A percentile compares a stretch with the other conserved stretches of the same genome.
phyloP scores from a whole-genome alignment of 768 basidiomycete species.

The Udeniomyces megalosporus region DNA sequence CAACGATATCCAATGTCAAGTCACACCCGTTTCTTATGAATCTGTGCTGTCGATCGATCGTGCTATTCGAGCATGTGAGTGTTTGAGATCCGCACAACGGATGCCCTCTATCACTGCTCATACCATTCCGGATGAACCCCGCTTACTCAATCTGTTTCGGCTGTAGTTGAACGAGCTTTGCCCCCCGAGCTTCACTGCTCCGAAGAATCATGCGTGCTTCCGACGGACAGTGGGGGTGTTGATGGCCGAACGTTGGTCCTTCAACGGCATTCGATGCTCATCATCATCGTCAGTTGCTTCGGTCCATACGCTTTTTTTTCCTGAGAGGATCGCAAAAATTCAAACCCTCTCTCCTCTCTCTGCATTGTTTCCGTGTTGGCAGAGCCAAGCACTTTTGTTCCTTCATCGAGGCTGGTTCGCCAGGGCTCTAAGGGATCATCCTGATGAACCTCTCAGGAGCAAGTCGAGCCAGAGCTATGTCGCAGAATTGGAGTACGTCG shows the following conservation, averaged over 20 bases:
- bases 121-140: no score
- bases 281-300: slow-evolving; percentile 2
- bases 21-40: not conserved
- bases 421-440: slow-evolving; percentile 9
- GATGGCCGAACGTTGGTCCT: not conserved
- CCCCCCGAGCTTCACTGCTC: slow-evolving; percentile 6
- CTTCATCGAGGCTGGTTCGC: slow-evolving; percentile 13
- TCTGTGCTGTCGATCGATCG: slow-evolving; percentile 6
- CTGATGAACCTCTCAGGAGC: slow-evolving; percentile 7
- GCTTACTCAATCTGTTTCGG: no score
- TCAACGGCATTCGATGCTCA: slow-evolving; percentile 10
- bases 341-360: not conserved
- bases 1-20: not conserved
- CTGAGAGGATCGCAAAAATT: no score
- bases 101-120: no score
- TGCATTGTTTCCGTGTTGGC: not conserved
- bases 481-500: not conserved
- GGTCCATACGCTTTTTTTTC: no score
- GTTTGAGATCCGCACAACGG: no score
- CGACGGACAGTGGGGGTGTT: slow-evolving; percentile 4
- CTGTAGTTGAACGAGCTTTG: not conserved
- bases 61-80: slow-evolving; percentile 1
- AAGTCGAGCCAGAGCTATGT: not conserved
- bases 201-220: slow-evolving; percentile 7
- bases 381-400: slow-evolving; percentile 4